Conservation (phyloP, 176 grass and related monocot species). For the Chrysopogon serrulatus region DNA sequence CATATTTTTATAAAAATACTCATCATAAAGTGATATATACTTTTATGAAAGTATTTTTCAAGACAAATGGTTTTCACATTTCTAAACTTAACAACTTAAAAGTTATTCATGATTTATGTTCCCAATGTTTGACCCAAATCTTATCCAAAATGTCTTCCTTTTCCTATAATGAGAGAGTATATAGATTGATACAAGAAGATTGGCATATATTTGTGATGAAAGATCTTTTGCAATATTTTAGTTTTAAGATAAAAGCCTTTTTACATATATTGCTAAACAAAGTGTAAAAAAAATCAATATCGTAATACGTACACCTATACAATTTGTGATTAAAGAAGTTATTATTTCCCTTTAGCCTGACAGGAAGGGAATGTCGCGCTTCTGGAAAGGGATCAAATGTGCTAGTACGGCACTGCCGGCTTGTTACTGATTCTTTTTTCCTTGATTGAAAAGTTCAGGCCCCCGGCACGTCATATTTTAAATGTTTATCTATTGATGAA, state of each 20-base stretch:
- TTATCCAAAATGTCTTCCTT: too few relatives aligned
- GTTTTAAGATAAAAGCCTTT: not conserved
- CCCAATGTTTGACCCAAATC: too few relatives aligned
- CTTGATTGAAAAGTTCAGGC: not conserved
- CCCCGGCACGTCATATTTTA: not conserved
- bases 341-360: not conserved
- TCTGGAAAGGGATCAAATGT: not conserved
- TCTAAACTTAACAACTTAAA: too few relatives aligned
- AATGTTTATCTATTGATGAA: not conserved
- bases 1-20: too few relatives aligned
- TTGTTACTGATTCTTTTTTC: not conserved
- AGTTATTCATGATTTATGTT: too few relatives aligned
- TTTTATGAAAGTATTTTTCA: too few relatives aligned
- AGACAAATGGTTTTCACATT: too few relatives aligned
- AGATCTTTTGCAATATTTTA: not conserved
- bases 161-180: too few relatives aligned
- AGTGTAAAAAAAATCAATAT: not conserved
- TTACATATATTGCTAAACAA: not conserved
- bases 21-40: too few relatives aligned
- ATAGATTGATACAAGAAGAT: not conserved
- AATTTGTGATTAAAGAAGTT: not conserved
- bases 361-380: not conserved
- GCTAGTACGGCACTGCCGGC: not conserved
- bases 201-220: not conserved
- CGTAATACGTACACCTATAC: too few relatives aligned